Conservation (phyloP, 2,329 filamentous ascomycete genomes). For the Exophiala aquamarina region DNA sequence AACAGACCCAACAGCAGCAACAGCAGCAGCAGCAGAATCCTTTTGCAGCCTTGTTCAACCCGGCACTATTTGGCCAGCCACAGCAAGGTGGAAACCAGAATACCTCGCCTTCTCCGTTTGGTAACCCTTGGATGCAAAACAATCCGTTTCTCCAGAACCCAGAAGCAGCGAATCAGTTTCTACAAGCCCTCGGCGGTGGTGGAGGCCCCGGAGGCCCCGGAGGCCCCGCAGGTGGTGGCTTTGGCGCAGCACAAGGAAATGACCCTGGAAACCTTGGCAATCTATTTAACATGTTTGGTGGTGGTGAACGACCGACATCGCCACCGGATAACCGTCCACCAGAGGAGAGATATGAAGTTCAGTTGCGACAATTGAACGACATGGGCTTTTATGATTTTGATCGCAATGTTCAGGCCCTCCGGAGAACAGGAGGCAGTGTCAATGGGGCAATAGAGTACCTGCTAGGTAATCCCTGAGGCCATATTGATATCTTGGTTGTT, state of each 20-base stretch:
- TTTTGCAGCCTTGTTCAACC: conserved; percentile 65
- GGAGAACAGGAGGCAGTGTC: conserved; percentile 87
- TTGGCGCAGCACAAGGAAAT: conserved; percentile 28
- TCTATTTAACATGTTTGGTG: conserved; percentile 34
- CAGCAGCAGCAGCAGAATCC: conserved; percentile 57
- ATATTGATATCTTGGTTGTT: too few relatives aligned
- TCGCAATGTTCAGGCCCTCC: conserved; percentile 80
- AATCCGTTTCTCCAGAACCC: conserved; percentile 62
- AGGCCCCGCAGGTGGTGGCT: too few relatives aligned
- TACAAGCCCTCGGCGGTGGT: conserved; percentile 48
- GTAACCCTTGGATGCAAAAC: conserved; percentile 36
- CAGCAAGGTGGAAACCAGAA: conserved; percentile 23
- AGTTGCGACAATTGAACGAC: conserved; percentile 90
- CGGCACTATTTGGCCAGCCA: conserved; percentile 38
- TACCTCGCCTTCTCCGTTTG: conserved; percentile 41
- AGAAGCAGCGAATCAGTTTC: conserved; percentile 56
- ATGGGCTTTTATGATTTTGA: conserved; percentile 99
- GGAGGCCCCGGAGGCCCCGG: conserved; percentile 45
- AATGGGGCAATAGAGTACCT: conserved; percentile 62
- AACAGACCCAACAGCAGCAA: conserved; percentile 26
- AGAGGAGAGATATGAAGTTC: conserved; percentile 88
- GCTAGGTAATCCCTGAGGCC: conserved; percentile 24
- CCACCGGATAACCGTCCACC: conserved; percentile 83
- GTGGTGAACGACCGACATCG: conserved; percentile 41
- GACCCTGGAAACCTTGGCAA: conserved; percentile 8